Conservation (phyloP, 176 grass and related monocot species). For the Guadua angustifolia region DNA sequence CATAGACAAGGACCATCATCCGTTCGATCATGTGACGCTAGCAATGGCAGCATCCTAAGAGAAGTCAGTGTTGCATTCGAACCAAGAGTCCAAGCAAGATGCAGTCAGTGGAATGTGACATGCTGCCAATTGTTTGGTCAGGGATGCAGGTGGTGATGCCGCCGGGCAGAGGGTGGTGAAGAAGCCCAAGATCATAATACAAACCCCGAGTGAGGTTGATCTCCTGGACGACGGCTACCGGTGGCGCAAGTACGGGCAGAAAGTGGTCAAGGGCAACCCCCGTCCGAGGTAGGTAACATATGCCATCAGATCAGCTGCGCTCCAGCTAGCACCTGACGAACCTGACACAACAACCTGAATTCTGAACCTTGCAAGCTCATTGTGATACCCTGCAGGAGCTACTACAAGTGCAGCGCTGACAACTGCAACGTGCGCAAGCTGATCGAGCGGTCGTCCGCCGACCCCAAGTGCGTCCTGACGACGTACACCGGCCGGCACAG, state of each 20-base stretch:
- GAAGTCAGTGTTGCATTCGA: neutral
- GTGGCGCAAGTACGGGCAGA: constrained; percentile 73
- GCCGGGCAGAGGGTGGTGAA: constrained; percentile 53
- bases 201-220: constrained; percentile 58
- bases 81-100: neutral
- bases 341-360: neutral
- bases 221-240: constrained; percentile 66
- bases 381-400: constrained; percentile 40
- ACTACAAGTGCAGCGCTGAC: constrained; percentile 62
- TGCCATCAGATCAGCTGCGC: neutral
- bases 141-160: constrained; percentile 11
- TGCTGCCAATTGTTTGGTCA: neutral
- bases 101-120: neutral
- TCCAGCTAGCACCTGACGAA: neutral
- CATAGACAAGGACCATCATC: neutral
- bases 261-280: constrained; percentile 64
- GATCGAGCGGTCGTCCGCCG: constrained; percentile 51
- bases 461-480: constrained; percentile 51
- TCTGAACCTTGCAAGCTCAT: neutral
- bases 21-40: neutral
- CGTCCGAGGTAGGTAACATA: constrained; percentile 46
- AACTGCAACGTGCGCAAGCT: constrained; percentile 60
- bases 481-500: constrained; percentile 58
- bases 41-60: neutral
- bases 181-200: constrained; percentile 59